These are phyloP conservation scores for Ascochyta koolunga DNA, from an alignment of 2,329 filamentous ascomycete genomes.

Conservation along the genomic window DNA sequence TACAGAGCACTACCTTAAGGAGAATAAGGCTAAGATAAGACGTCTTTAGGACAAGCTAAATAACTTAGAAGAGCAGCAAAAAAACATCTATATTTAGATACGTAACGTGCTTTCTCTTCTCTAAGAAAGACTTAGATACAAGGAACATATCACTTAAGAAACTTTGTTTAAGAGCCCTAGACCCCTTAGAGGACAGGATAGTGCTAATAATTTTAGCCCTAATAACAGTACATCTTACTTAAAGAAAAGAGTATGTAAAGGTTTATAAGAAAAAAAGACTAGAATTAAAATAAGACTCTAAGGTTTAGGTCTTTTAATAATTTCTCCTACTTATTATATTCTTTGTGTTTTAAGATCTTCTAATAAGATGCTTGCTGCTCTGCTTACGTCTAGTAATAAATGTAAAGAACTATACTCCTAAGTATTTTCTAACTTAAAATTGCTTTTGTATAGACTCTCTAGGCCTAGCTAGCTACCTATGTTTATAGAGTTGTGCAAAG, in stretches of 20 bases:
- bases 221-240: background rate
- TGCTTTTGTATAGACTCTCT: background rate
- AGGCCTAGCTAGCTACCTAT: conserved; percentile 1
- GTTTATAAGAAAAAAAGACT: background rate
- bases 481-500: conserved; percentile 2
- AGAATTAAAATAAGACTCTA: background rate
- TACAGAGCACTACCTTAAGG: too few relatives aligned
- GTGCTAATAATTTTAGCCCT: background rate
- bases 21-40: too few relatives aligned
- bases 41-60: too few relatives aligned
- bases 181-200: background rate
- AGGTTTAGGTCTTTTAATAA: background rate
- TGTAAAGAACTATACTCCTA: conserved; percentile 13
- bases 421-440: conserved; percentile 1
- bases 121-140: background rate
- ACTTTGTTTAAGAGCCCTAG: background rate
- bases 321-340: background rate
- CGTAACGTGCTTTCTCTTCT: background rate
- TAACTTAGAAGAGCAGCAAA: background rate
- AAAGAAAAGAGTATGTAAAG: background rate
- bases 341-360: background rate
- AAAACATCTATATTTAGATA: background rate
- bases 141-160: background rate
- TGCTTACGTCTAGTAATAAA: conserved; percentile 13
- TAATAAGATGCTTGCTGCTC: background rate